These are phyloP conservation scores for Ganoderma multipileum DNA, from an alignment of 1,284 basidiomycete genomes.

Conservation along the genomic window DNA sequence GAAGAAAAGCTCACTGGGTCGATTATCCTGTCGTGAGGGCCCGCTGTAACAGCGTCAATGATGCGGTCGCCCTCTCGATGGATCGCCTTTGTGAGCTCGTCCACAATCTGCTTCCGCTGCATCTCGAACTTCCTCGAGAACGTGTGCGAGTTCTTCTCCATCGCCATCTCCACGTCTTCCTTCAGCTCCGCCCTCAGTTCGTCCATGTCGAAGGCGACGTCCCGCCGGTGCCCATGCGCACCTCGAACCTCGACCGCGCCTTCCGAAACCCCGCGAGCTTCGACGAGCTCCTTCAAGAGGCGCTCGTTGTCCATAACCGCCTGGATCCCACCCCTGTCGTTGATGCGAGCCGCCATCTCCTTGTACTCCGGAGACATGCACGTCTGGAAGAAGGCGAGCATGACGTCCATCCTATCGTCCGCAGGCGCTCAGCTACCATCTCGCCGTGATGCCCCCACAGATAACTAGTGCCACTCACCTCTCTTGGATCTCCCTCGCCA, in stretches of 20 bases:
- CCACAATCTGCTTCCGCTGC: constrained; percentile 28
- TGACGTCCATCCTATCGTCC: constrained; percentile 36
- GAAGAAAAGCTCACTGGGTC: constrained; percentile 30
- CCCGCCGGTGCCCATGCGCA: constrained; percentile 1
- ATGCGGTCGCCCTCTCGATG: constrained; percentile 36
- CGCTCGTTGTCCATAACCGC: constrained; percentile 27
- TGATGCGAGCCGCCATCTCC: constrained; percentile 18
- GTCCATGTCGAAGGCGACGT: constrained; percentile 5
- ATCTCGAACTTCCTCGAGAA: constrained; percentile 23
- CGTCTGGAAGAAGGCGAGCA: constrained; percentile 24
- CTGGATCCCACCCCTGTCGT: constrained; percentile 18
- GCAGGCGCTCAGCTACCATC: constrained; percentile 2
- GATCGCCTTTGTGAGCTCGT: constrained; percentile 32
- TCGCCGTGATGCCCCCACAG: no score
- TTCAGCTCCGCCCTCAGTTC: constrained; percentile 8
- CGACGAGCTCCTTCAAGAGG: constrained; percentile 34
- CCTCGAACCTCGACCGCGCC: neutral
- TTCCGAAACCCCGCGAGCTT: constrained; percentile 29
- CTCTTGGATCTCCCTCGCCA: constrained; percentile 13
- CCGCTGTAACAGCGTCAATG: constrained; percentile 34
- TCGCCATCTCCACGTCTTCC: constrained; percentile 8
- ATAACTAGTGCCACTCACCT: neutral
- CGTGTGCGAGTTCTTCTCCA: constrained; percentile 10
- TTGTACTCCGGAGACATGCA: constrained; percentile 23
- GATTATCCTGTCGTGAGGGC: constrained; percentile 38